phyloP scores from a whole-genome alignment of 2,329 filamentous ascomycete genomes.

The Aspergillus sp. region DNA sequence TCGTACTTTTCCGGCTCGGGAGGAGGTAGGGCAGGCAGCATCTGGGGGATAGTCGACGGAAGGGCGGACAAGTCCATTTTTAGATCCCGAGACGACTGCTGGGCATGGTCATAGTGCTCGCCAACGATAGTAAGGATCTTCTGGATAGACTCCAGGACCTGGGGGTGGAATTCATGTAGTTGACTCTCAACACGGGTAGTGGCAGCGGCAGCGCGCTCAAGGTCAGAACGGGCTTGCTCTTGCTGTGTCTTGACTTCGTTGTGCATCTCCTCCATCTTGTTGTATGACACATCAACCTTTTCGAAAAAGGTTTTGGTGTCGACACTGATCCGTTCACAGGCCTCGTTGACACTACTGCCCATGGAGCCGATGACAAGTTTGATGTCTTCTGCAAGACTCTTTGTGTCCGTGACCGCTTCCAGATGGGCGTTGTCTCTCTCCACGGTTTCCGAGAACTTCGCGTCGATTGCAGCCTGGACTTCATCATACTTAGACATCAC shows the following conservation, averaged over 20 bases:
- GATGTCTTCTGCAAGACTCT: slow-evolving; percentile 80
- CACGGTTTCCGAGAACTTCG: slow-evolving; percentile 70
- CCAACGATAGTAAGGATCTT: slow-evolving; percentile 81
- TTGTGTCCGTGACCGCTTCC: slow-evolving; percentile 71
- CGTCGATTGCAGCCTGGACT: slow-evolving; percentile 71
- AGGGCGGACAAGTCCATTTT: slow-evolving; percentile 55
- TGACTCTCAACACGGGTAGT: slow-evolving; percentile 77
- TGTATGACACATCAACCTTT: slow-evolving; percentile 75
- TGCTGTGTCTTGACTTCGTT: slow-evolving; percentile 75
- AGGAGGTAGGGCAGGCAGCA: slow-evolving; percentile 53
- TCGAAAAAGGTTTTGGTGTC: slow-evolving; percentile 84
- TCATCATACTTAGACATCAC: slow-evolving; percentile 87
- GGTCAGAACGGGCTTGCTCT: slow-evolving; percentile 75
- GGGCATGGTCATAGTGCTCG: slow-evolving; percentile 86
- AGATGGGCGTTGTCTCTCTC: slow-evolving; percentile 71
- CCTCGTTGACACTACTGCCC: slow-evolving; percentile 74
- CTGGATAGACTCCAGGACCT: slow-evolving; percentile 81
- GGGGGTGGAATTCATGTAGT: slow-evolving; percentile 79
- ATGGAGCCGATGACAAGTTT: slow-evolving; percentile 83
- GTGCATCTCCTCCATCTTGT: slow-evolving; percentile 71
- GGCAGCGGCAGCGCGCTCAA: slow-evolving; percentile 70
- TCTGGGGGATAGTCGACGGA: slow-evolving; percentile 53
- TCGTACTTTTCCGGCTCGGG: slow-evolving; percentile 63
- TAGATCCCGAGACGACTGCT: slow-evolving; percentile 62
- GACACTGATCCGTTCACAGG: slow-evolving; percentile 81